phyloP scores from a whole-genome alignment of 164 flowering plant genomes.

The Nymphaea colorata region DNA sequence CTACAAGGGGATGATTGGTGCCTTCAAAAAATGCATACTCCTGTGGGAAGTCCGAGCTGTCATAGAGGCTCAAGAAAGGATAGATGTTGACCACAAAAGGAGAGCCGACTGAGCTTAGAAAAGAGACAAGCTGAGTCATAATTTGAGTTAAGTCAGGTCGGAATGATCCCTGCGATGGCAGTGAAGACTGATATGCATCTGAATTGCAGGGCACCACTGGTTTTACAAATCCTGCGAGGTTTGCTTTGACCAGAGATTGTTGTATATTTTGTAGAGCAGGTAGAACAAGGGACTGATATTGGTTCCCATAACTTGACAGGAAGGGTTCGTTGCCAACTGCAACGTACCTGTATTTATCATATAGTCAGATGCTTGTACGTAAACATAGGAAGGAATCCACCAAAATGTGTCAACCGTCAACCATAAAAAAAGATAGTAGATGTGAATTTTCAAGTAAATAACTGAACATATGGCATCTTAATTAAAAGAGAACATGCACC shows the following conservation, averaged over 20 bases:
- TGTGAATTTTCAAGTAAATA: no score
- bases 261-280: conserved; percentile 81
- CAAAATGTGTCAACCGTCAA: neutral
- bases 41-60: conserved; percentile 72
- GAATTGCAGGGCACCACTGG: conserved; percentile 93
- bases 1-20: conserved; percentile 56
- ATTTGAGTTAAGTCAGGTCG: conserved; percentile 66
- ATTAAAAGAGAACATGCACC: no score
- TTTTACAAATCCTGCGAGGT: conserved; percentile 58
- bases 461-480: no score
- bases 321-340: conserved; percentile 98
- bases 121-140: conserved; percentile 66
- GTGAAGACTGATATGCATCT: conserved; percentile 75
- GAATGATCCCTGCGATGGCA: conserved; percentile 86
- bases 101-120: conserved; percentile 76
- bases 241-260: conserved; percentile 63
- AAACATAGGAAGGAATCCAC: neutral
- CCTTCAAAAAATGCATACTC: conserved; percentile 93
- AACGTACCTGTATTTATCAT: conserved; percentile 48
- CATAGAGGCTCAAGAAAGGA: conserved; percentile 82
- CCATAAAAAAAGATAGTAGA: no score
- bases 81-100: conserved; percentile 93
- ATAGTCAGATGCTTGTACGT: neutral
- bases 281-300: conserved; percentile 49
- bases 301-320: conserved; percentile 68